phyloP scores from a whole-genome alignment of 495 filamentous ascomycete species.

The Trichoderma asperelloides region DNA sequence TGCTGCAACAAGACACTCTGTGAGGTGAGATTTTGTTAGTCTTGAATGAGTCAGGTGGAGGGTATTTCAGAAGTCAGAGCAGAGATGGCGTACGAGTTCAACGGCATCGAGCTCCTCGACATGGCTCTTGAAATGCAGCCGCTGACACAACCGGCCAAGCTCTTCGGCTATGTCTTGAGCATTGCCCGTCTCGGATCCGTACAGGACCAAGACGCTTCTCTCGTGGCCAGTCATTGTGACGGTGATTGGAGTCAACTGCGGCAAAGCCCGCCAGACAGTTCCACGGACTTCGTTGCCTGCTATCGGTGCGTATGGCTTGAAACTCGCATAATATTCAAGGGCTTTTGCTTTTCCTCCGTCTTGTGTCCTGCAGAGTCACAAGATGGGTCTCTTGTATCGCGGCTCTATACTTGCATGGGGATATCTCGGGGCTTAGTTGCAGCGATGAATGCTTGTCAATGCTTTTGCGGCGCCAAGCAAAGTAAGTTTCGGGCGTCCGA shows the following conservation, averaged over 20 bases:
- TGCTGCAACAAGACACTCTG: slow-evolving; percentile 40
- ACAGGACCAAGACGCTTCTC: slow-evolving; percentile 69
- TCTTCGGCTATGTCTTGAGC: slow-evolving; percentile 83
- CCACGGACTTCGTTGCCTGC: too few species aligned
- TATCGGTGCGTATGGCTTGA: too few species aligned
- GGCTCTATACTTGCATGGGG: not conserved
- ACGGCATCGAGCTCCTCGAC: slow-evolving; percentile 70
- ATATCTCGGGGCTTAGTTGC: not conserved
- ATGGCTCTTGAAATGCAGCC: slow-evolving; percentile 65
- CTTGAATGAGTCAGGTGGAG: not conserved
- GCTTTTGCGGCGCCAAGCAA: not conserved
- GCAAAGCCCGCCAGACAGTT: too few species aligned
- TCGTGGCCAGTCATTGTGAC: slow-evolving; percentile 17
- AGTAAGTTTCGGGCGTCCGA: not conserved
- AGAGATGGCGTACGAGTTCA: slow-evolving; percentile 53
- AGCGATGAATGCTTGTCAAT: not conserved
- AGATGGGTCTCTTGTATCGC: too few species aligned
- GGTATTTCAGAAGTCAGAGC: slow-evolving; percentile 26
- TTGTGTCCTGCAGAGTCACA: too few species aligned
- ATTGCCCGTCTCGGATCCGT: slow-evolving; percentile 92
- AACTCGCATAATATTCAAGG: too few species aligned
- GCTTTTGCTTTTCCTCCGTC: too few species aligned
- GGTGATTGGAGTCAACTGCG: not conserved
- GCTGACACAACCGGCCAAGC: slow-evolving; percentile 59
- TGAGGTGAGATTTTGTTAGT: not conserved